Evolutionary conservation across 768 basidiomycete genomes (phyloP).

Genomic region (Leccinum barrowsii): DNA sequence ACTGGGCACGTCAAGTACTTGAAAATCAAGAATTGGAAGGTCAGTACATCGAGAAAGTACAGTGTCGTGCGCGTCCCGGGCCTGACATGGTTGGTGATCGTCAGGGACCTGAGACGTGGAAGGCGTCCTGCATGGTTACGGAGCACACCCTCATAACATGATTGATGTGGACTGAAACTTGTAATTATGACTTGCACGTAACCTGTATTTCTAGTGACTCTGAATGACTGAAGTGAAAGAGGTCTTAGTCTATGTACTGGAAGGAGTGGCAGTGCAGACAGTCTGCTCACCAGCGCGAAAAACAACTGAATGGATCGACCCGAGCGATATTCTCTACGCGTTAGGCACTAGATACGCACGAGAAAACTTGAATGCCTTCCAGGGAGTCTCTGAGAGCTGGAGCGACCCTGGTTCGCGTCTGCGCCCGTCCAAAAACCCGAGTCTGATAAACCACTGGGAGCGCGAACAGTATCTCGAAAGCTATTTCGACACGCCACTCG

Average conservation of each 20-base stretch:
- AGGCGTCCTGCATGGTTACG: conserved; percentile 26
- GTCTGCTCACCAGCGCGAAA: no score
- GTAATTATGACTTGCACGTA: not conserved
- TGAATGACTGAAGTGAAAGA: no score
- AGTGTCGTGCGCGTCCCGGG: not conserved
- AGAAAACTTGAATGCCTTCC: no score
- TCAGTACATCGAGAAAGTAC: not conserved
- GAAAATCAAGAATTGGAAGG: not conserved
- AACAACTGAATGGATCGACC: no score
- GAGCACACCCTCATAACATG: conserved; percentile 20
- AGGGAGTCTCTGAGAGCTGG: conserved; percentile 10
- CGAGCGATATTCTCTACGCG: no score
- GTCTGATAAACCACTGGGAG: not conserved
- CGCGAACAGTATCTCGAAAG: not conserved
- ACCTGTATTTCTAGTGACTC: not conserved
- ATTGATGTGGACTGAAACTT: not conserved
- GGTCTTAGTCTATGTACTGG: no score
- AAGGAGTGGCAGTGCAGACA: no score
- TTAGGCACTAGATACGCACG: no score
- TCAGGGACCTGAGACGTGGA: conserved; percentile 30
- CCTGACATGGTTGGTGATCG: not conserved
- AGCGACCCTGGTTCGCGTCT: conserved; percentile 6
- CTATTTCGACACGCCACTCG: not conserved
- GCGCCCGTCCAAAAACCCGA: not conserved
- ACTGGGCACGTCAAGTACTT: not conserved